Conservation (phyloP, 148 eudicot species). For the Cornus controversa region DNA sequence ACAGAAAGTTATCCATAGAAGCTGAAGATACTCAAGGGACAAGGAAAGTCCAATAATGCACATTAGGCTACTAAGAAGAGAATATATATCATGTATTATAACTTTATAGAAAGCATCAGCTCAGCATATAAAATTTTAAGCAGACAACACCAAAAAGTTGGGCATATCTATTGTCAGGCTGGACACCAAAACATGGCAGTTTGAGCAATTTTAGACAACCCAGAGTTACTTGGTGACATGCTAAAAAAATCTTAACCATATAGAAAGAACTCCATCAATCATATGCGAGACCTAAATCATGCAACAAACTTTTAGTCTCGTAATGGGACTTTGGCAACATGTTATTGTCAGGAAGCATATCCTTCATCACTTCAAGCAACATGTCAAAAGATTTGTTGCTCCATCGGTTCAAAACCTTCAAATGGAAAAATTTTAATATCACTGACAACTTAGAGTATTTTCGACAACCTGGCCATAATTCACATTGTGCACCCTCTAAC, state of each 20-base stretch:
- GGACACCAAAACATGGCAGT: neutral
- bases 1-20: neutral
- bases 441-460: too few species aligned
- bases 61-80: neutral
- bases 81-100: neutral
- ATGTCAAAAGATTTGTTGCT: too few species aligned
- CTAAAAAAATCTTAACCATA: neutral
- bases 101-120: neutral
- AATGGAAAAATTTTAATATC: too few species aligned
- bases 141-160: neutral
- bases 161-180: neutral
- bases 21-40: neutral
- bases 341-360: too few species aligned
- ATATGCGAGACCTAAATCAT: too few species aligned
- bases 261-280: neutral
- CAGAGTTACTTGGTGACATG: neutral
- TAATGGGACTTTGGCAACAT: too few species aligned
- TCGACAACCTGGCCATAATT: too few species aligned
- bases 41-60: neutral
- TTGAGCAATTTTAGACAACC: neutral
- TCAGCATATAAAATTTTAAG: neutral
- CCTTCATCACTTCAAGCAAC: too few species aligned
- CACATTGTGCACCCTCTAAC: too few species aligned
- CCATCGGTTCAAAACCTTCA: too few species aligned
- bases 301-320: too few species aligned